Evolutionary conservation across 169 alveolate species (phyloP).

Genomic region (Eimeria acervulina): DNA sequence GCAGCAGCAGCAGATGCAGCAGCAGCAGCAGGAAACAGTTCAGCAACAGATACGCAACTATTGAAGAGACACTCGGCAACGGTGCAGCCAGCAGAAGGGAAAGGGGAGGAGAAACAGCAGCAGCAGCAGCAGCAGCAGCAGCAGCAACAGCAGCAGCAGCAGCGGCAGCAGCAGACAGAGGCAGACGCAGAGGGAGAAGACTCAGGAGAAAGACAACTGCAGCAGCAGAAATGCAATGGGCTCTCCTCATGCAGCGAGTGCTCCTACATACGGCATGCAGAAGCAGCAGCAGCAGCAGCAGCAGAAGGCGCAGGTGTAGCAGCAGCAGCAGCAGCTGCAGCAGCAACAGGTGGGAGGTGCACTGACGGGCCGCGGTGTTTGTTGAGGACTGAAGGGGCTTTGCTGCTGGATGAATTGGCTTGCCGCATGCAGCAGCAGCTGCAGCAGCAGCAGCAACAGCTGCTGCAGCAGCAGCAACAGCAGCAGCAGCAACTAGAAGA

Average conservation of each 20-base stretch:
- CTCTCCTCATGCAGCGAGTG: slow-evolving; percentile 22
- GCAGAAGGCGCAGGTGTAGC: no score
- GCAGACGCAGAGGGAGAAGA: neutral
- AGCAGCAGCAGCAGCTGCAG: neutral
- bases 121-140: slow-evolving; percentile 62
- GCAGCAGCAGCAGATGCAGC: no score
- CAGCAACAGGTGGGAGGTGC: neutral
- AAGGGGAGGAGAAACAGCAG: neutral
- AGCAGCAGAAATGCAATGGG: neutral
- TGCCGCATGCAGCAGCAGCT: no score
- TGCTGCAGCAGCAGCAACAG: neutral
- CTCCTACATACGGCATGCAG: neutral
- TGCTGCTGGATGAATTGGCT: slow-evolving; percentile 41
- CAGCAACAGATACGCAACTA: neutral
- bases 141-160: slow-evolving; percentile 52
- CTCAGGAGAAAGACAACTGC: neutral
- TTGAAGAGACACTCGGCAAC: neutral
- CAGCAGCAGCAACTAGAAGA: neutral
- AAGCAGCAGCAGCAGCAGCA: neutral
- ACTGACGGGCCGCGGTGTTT: neutral
- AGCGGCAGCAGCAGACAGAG: slow-evolving; percentile 47
- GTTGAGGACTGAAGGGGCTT: neutral
- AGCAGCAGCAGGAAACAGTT: no score
- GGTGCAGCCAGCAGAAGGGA: neutral
- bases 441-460: neutral